Base-by-base conservation (phyloP, 2,329 filamentous ascomycete genomes). In the Aspergillus arachidicola region DNA sequence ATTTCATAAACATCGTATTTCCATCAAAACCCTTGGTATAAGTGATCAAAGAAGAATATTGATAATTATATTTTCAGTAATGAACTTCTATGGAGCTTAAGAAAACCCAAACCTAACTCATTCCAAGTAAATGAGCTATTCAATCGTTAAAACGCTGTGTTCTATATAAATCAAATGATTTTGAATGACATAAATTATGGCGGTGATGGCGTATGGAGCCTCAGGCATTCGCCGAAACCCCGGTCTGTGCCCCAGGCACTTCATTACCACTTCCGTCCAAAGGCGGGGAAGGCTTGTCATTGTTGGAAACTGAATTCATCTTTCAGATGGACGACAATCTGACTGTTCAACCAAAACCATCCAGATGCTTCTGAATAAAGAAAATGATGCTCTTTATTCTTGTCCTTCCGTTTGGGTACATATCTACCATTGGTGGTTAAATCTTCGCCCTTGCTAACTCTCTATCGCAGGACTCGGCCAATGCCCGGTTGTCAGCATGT, bases 401-500 rank as follows among this genome's bases (percentile, higher is more conserved):
- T 71, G 69, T n/a, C 54, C 64, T 59, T 61, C 58, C 28, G 55
- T 69, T 34, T 71, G 69, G 69, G 68, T 68, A 64, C 6, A 0
- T 48, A 58, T 41, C 6, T 3, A 9, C 11, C 11, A 46, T 62
- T 6, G 16, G 11, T 38, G 43, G 21, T 34, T 2, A 21, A 5
- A n/a, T 5, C 11, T n/a, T 34, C n/a, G n/a, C 51, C 23, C 10
- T 34, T 48, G 53, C 14, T 28, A 51, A 19, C 16, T 34, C 54
- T 46, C 67, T 43, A 57, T 43, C 57, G 62, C 59, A 80, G 78
- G 76, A 80, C 67, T 74, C 77, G 43, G 66, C 70, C 38, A 74
- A 74, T 66, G 78, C 78, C 30, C 72, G 70, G 62, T 59, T 78
- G 23, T 75, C 75, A 26, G 67, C 65, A 53, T 79, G 78, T 68